Base-by-base conservation (phyloP, 2,329 filamentous ascomycete species). In the Cladophialophora yegresii region DNA sequence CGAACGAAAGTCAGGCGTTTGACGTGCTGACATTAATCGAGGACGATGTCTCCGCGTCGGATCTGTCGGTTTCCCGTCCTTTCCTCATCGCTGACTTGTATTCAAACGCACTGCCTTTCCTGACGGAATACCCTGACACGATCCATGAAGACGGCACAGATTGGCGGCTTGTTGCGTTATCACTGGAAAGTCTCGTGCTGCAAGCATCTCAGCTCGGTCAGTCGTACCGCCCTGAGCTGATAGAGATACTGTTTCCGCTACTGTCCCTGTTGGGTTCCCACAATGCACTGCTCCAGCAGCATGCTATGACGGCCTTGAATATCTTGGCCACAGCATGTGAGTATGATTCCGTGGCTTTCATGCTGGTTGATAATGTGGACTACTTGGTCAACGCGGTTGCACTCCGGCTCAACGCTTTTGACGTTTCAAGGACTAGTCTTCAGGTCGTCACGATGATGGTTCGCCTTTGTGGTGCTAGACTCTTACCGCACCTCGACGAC, bases 361-460 rank as follows among this genome's bases (percentile, higher is more conserved):
- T 99, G 69, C 88, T 99, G 45, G 85, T 98, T 30, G 87, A 90
- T 58, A 99, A 99, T 66, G 93, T 92, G 16, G 95, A 99, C 76
- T 99, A 99, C 75, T 90, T 99, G 77, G 89, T 98, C 66, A 98
- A 98, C 73, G 91, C 95, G 0, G 87, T 99, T 16, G 91, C 91
- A 0, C 78, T 98, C 65, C 90, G 92, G 67, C 84, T 99, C 7
- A 97, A 96, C 71, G 91, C 91, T 0, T 91, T 97, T 69, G 92
- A 97, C 69, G 89, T 98, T 58, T 93, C 92, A 0, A 93, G 93
- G 1, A 90, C 96, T 67, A 92, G 92, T 2, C 92, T 93, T 2
- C 90, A 93, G 70, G 95, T 98, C 1, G 78, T 99, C 55, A 84
- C 89, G 6, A 97, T 99, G 93, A 96, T 98, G 90, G 87, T 98